A percentile compares a stretch with the other conserved stretches of the same genome.
These are phyloP conservation scores for Phaffia australis DNA, from an alignment of 768 basidiomycete genomes.

Conservation along the genomic window DNA sequence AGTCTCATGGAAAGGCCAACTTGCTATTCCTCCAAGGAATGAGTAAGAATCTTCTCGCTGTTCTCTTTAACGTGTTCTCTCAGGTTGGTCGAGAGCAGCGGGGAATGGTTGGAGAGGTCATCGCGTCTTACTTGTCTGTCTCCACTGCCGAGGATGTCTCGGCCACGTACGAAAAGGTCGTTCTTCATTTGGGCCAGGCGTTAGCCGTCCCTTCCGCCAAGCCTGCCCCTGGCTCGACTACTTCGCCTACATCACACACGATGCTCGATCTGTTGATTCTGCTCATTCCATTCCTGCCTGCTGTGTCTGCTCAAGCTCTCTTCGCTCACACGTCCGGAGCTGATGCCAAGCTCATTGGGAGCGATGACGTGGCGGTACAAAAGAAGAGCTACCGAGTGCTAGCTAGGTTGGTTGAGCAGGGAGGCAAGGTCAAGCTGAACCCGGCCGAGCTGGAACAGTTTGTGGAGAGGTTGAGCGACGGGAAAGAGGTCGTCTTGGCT, in stretches of 20 bases:
- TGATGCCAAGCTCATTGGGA: constrained; percentile 51
- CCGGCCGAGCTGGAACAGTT: constrained; percentile 47
- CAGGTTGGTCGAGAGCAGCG: constrained; percentile 63
- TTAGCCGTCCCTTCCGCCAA: constrained; percentile 29
- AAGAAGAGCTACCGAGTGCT: constrained; percentile 91
- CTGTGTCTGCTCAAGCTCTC: constrained; percentile 51
- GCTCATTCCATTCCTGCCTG: constrained; percentile 62
- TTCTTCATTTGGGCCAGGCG: constrained; percentile 40
- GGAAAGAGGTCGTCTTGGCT: constrained; percentile 55
- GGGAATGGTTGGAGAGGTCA: constrained; percentile 73
- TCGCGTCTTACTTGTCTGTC: constrained; percentile 73
- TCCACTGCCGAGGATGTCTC: constrained; percentile 65
- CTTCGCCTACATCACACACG: constrained; percentile 45
- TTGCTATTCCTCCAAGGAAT: constrained; percentile 62
- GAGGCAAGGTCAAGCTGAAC: constrained; percentile 43
- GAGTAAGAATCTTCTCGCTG: constrained; percentile 84
- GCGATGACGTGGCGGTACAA: constrained; percentile 76
- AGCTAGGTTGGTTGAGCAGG: constrained; percentile 55
- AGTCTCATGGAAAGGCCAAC: constrained; percentile 54
- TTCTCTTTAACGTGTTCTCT: constrained; percentile 93
- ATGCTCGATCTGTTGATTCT: constrained; percentile 70
- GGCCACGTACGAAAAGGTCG: constrained; percentile 70
- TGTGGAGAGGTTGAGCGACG: constrained; percentile 55
- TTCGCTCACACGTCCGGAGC: constrained; percentile 59
- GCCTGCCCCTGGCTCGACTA: constrained; percentile 1